Evolutionary conservation across 495 filamentous ascomycete species (phyloP).

Genomic region (Talaromyces trachyspermus): DNA sequence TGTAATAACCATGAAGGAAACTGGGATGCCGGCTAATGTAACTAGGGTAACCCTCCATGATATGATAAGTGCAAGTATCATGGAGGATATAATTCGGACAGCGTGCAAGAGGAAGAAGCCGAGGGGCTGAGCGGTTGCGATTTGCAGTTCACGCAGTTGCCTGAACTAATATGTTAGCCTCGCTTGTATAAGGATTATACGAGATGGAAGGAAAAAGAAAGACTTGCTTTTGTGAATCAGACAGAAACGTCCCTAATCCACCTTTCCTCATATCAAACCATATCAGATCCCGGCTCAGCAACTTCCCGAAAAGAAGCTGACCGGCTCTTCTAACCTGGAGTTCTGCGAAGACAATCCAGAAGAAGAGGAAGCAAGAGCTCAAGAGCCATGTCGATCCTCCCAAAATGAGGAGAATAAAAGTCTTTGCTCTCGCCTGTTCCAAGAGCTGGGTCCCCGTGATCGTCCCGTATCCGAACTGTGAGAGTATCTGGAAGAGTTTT

Average conservation of each 20-base stretch:
- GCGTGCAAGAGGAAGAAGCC: constrained; percentile 59
- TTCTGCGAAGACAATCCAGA: constrained; percentile 74
- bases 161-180: constrained; percentile 31
- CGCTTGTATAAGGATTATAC: neutral
- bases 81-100: constrained; percentile 51
- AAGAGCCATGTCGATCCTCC: constrained; percentile 58
- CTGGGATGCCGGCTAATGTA: constrained; percentile 66
- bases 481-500: constrained; percentile 64
- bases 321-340: constrained; percentile 63
- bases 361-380: constrained; percentile 53
- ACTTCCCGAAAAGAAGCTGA: constrained; percentile 52
- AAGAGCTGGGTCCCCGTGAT: constrained; percentile 44
- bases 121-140: constrained; percentile 68
- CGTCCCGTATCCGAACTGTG: constrained; percentile 52
- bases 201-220: neutral
- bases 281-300: constrained; percentile 64
- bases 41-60: constrained; percentile 83
- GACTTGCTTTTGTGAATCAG: constrained; percentile 62
- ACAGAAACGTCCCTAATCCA: constrained; percentile 65
- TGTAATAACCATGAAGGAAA: constrained; percentile 53
- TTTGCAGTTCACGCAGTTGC: constrained; percentile 75
- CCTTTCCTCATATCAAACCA: constrained; percentile 76
- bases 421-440: constrained; percentile 48
- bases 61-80: constrained; percentile 64
- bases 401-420: constrained; percentile 49